Conservation (phyloP, 495 filamentous ascomycete genomes). For the Aspergillus bertholletiae region DNA sequence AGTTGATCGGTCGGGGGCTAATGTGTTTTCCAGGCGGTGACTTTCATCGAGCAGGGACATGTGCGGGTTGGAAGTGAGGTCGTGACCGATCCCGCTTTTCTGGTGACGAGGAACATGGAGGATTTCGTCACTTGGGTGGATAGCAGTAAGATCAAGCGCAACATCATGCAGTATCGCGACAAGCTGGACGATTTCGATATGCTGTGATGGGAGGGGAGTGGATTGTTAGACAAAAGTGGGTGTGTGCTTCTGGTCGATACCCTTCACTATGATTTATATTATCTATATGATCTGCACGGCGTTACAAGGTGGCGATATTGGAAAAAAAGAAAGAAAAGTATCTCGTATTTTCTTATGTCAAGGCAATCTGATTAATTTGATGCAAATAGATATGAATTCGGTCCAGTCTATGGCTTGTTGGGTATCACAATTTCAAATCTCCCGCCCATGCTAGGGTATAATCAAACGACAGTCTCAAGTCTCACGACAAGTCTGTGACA, state of each 20-base stretch:
- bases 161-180: slow-evolving; percentile 88
- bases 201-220: slow-evolving; percentile 46
- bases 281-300: background rate
- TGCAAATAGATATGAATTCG: background rate
- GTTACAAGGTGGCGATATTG: slow-evolving; percentile 1
- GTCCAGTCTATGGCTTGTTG: slow-evolving; percentile 1
- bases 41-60: slow-evolving; percentile 93
- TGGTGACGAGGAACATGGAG: slow-evolving; percentile 72
- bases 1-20: slow-evolving; percentile 1
- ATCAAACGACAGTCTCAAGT: background rate
- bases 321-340: background rate
- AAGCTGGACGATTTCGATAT: slow-evolving; percentile 97
- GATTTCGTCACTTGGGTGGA: slow-evolving; percentile 98
- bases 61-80: slow-evolving; percentile 90
- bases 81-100: slow-evolving; percentile 68
- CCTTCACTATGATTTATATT: background rate
- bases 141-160: slow-evolving; percentile 93
- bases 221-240: background rate
- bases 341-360: background rate
- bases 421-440: slow-evolving; percentile 1
- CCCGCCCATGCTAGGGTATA: background rate
- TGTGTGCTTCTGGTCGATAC: slow-evolving; percentile 7
- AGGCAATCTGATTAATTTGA: background rate
- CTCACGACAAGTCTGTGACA: background rate
- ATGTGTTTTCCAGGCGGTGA: slow-evolving; percentile 51